These are phyloP conservation scores for Alternaria longipes DNA, from an alignment of 2,329 filamentous ascomycete genomes.

Conservation along the genomic window DNA sequence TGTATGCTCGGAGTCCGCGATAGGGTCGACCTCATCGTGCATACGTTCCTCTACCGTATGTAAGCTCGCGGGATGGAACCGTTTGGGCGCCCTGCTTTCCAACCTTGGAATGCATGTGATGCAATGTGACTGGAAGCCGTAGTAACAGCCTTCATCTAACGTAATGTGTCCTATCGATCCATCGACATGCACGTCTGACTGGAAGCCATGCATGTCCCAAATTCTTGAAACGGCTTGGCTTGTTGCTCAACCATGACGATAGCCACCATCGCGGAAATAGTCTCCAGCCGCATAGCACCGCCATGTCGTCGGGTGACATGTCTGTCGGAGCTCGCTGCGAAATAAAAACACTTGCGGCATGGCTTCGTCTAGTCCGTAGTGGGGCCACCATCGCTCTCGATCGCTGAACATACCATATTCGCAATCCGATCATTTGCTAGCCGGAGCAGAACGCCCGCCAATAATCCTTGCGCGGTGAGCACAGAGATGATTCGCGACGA, in stretches of 20 bases:
- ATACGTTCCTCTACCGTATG: slow-evolving; percentile 5
- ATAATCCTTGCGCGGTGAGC: slow-evolving; percentile 7
- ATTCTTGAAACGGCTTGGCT: slow-evolving; percentile 18
- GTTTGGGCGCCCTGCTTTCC: slow-evolving; percentile 24
- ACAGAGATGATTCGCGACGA: slow-evolving; percentile 12
- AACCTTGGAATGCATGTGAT: slow-evolving; percentile 6
- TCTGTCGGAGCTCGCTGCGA: slow-evolving; percentile 2
- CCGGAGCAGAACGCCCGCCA: slow-evolving; percentile 15
- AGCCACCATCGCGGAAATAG: slow-evolving; percentile 8
- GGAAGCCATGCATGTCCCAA: slow-evolving; percentile 15
- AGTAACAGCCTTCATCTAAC: slow-evolving; percentile 20
- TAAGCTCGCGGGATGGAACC: slow-evolving; percentile 33
- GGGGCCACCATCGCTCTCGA: slow-evolving; percentile 15
- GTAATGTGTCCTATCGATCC: slow-evolving; percentile 16
- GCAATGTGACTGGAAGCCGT: slow-evolving; percentile 8
- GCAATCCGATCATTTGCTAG: slow-evolving; percentile 7
- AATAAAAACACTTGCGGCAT: slow-evolving; percentile 4
- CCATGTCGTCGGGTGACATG: slow-evolving; percentile 11
- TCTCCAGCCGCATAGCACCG: slow-evolving; percentile 13
- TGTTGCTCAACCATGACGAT: slow-evolving; percentile 3
- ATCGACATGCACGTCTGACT: slow-evolving; percentile 20
- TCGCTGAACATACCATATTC: slow-evolving; percentile 20
- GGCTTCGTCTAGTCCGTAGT: slow-evolving; percentile 3
- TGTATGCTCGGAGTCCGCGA: slow-evolving; percentile 12
- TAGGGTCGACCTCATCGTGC: slow-evolving; percentile 12